A percentile compares a stretch with the other conserved stretches of the same genome.
Evolutionary conservation across 2,329 filamentous ascomycete species (phyloP).

Genomic region (Volutella citrinella): DNA sequence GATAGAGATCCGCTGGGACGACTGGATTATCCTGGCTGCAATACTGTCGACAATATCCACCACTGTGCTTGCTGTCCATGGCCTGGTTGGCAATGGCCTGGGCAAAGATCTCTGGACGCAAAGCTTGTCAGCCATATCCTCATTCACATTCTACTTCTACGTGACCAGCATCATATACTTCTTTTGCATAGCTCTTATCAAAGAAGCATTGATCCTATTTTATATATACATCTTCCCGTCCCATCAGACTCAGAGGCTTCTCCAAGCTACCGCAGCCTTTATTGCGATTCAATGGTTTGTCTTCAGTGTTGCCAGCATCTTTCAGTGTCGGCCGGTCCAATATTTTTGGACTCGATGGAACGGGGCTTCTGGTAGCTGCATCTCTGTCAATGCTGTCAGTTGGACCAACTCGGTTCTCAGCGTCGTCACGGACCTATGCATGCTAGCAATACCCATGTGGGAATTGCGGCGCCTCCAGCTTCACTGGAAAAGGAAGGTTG

Average conservation of each 20-base stretch:
- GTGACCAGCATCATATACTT: slow-evolving; percentile 38
- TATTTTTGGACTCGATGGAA: background rate
- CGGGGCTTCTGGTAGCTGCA: background rate
- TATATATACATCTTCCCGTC: slow-evolving; percentile 36
- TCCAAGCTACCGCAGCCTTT: background rate
- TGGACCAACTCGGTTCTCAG: background rate
- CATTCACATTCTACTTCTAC: slow-evolving; percentile 38
- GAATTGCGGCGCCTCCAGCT: background rate
- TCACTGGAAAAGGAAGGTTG: background rate
- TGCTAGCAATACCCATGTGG: background rate
- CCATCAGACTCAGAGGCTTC: background rate
- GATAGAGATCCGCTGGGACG: slow-evolving; percentile 29
- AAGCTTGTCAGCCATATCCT: slow-evolving; percentile 39
- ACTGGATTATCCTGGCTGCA: slow-evolving; percentile 30
- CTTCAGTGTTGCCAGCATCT: background rate
- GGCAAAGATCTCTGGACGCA: slow-evolving; percentile 43
- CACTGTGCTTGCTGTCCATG: slow-evolving; percentile 25
- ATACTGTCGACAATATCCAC: slow-evolving; percentile 25
- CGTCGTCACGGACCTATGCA: background rate
- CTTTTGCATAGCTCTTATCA: slow-evolving; percentile 37
- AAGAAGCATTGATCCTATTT: slow-evolving; percentile 46
- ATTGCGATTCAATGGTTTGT: background rate
- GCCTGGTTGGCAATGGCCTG: slow-evolving; percentile 33
- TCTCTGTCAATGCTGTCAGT: background rate
- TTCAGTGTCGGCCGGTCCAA: background rate